Percentiles rank a stretch among this genome's conserved stretches.
Conservation (phyloP, 257 asterid genomes). For the Thymus quinquecostatus region DNA sequence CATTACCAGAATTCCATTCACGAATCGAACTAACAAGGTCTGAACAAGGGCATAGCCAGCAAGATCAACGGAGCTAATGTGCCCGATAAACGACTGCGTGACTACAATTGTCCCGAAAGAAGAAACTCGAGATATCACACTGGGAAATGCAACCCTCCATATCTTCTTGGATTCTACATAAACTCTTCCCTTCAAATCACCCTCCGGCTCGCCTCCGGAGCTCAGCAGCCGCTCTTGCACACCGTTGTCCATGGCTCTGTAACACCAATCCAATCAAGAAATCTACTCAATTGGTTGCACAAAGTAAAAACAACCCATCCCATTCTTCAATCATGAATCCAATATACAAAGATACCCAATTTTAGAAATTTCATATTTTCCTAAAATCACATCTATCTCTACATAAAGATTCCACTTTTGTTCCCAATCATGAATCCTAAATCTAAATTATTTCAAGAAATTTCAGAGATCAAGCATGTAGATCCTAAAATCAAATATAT, state of each 20-base stretch:
- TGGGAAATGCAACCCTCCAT: conserved; percentile 91
- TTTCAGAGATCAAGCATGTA: no score
- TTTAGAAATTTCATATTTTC: no score
- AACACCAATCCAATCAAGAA: conserved; percentile 2
- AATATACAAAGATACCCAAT: no score
- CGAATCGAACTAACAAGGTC: conserved; percentile 69
- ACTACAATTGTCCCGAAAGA: conserved; percentile 69
- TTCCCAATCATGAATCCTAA: background rate
- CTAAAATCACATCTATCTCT: no score
- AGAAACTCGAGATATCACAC: conserved; percentile 68
- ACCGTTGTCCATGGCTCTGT: conserved; percentile 51
- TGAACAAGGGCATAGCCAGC: conserved; percentile 84
- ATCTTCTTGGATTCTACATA: conserved; percentile 69
- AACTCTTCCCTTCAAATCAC: conserved; percentile 51
- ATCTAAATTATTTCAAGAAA: no score
- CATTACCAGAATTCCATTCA: conserved; percentile 72
- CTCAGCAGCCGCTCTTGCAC: conserved; percentile 52
- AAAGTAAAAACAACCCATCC: background rate
- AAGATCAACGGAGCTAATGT: conserved; percentile 59
- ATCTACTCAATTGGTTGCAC: background rate
- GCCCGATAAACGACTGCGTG: conserved; percentile 77
- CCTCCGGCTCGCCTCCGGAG: conserved; percentile 42
- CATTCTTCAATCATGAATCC: background rate
- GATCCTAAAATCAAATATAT: background rate
- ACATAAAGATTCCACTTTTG: no score